Evolutionary conservation across 2,329 filamentous ascomycete species (phyloP), one percentile per base, ranked within the genome.

Genomic region (Neodidymelliopsis sp.): DNA sequence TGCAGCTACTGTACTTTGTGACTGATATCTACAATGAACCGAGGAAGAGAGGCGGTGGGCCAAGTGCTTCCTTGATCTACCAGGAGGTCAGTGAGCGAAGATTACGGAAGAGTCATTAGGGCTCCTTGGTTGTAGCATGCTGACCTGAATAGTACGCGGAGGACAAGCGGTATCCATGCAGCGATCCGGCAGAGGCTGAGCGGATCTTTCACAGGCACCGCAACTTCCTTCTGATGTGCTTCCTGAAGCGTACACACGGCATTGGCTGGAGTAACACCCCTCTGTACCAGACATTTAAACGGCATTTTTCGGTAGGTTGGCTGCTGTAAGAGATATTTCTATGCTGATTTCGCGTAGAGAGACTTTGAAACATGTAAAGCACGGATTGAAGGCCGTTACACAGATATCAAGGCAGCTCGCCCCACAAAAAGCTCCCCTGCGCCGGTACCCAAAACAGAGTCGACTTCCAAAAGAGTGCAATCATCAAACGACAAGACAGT

Each of bases 1-100:
- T 88, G 10, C 76, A 79, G 7, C 72, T 89, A 15, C 82, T 90
- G 57, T 89, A 88, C 66, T 80, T 79, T 42, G 67, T 89, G 2
- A 74, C 83, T 29, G 82, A 84, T 42, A 77, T 82, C 8, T 86
- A 88, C 60, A 69, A 60, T 23, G 67, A 65, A 46, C 74, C 77
- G 35, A 62, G 65, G 38, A 75, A 70, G 43, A 71, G 63, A 27
- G 74, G 67, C 61, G 77, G 66, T 30, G 67, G 68, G 8, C 63
- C 70, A 7, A 72, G 59, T 15, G 67, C 74, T 4, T 59, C 66
- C 18, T 62, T 75, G 49, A 53, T 79, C 6, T 78, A 77, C 46
- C 64, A 67, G 54, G 67, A 71, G 60, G 67, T 60, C 64, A 67
- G 59, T 71, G 20, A 30, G 9, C 13, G 16, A 6, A 24, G 18